These are phyloP conservation scores for Citrus inodora DNA, from an alignment of 345 rosid species.

Conservation along the genomic window DNA sequence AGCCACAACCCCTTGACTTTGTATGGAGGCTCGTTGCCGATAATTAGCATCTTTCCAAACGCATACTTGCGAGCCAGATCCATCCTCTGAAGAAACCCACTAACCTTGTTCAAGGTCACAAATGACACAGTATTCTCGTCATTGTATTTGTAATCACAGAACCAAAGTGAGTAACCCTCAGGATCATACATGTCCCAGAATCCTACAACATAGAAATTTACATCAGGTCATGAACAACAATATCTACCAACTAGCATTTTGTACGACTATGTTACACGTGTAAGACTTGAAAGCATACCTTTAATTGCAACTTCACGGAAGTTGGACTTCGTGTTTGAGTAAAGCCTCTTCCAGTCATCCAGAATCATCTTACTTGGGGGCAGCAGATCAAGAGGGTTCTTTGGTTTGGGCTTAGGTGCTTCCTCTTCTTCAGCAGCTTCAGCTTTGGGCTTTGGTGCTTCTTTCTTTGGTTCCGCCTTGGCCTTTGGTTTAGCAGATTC, in stretches of 20 bases:
- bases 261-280: too few species aligned
- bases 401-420: conserved; percentile 78
- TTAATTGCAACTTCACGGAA: conserved; percentile 95
- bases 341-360: conserved; percentile 99
- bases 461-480: conserved; percentile 67
- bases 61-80: conserved; percentile 94
- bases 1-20: conserved; percentile 96
- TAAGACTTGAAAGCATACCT: conserved; percentile 34
- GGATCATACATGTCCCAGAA: conserved; percentile 99
- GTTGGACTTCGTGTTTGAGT: conserved; percentile 91
- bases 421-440: conserved; percentile 49
- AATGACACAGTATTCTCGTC: conserved; percentile 90
- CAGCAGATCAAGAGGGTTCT: conserved; percentile 90
- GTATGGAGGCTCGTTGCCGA: conserved; percentile 76
- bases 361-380: conserved; percentile 93
- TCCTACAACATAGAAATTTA: conserved; percentile 39
- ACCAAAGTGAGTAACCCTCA: conserved; percentile 97
- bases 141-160: conserved; percentile 95
- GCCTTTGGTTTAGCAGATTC: conserved; percentile 64
- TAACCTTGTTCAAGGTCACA: conserved; percentile 88
- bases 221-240: not conserved
- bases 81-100: conserved; percentile 97
- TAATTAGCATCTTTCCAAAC: conserved; percentile 93
- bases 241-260: too few species aligned
- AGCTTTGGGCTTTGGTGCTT: conserved; percentile 32